Evolutionary conservation across 768 basidiomycete species (phyloP).

Genomic region (Mycena metata): DNA sequence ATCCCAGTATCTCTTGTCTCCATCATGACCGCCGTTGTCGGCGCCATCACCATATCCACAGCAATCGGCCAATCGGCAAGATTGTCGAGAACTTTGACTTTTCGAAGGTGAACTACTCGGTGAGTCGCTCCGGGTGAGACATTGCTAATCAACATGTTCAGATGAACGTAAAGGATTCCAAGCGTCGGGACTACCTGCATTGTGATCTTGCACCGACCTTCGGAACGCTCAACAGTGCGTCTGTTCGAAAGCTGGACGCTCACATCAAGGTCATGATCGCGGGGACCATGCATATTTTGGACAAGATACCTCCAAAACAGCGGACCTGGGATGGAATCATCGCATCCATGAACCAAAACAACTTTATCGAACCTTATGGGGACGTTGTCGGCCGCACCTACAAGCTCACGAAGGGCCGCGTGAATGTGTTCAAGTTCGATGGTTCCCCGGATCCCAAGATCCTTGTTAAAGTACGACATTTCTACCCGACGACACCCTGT

Average conservation of each 20-base stretch:
- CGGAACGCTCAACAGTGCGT: not conserved
- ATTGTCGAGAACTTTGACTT: no score
- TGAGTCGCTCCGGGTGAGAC: no score
- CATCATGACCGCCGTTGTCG: no score
- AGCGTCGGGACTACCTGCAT: conserved; percentile 2
- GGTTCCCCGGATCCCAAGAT: not conserved
- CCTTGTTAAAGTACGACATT: no score
- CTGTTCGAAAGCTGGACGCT: not conserved
- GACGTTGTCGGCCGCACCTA: not conserved
- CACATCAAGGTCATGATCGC: conserved; percentile 2
- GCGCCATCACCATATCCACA: no score
- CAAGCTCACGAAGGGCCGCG: not conserved
- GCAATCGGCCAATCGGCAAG: no score
- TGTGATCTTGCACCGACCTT: not conserved
- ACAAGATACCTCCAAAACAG: not conserved
- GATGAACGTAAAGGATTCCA: conserved; percentile 8
- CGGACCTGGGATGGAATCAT: conserved; percentile 2
- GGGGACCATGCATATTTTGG: not conserved
- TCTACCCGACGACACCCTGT: no score
- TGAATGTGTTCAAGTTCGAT: not conserved
- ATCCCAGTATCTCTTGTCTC: no score
- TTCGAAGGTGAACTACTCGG: no score
- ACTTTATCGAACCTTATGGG: not conserved
- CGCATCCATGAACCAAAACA: not conserved
- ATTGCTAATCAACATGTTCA: no score